Evolutionary conservation across 495 filamentous ascomycete species (phyloP), one percentile per base, ranked within the genome.

Genomic region (Aspergillus egyptiacus): DNA sequence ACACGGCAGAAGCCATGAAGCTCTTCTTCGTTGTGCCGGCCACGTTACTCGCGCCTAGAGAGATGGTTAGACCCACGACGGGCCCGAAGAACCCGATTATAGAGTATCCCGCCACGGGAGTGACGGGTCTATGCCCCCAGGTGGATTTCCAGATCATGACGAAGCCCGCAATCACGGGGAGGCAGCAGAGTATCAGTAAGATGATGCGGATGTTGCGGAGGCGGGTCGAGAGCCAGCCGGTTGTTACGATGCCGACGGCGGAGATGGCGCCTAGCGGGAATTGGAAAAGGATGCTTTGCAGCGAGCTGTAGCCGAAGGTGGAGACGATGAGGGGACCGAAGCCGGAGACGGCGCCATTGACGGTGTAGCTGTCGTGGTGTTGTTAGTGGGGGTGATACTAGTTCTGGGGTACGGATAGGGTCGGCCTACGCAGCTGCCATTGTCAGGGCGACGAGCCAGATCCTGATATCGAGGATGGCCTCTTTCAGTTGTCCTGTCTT

Each of bases 21-120:
- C 78, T 81, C 69, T 88, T 88, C 64, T 91, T 91, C 6, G 85
- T 89, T 14, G 83, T 78, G 0, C 86, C 86, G 1, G 85, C 86
- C 0, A 89, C 79, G 54, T 89, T 88, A 14, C 77, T 76, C 61
- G 84, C 85, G 0, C 83, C 84, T 1, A 86, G 54, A 0, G 76
- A 80, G 46, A 89, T 83, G 35, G 80, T 79, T 23, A 87, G 64
- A 22, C 74, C 79, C 0, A 84, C 81, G 0, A 83, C 79, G 0
- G 75, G 79, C 0, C 82, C 86, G 39, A 86, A 86, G 57, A 83
- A 84, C 0, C 85, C 84, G 24, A 83, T 82, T 15, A 88, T 67
- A 0, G 82, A 76, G 62, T 87, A 87, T 3, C 84, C 85, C 1
- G 74, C 77, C 0, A 89, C 78, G 0, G 84, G 84, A 0, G 78